Evolutionary conservation across 495 filamentous ascomycete genomes (phyloP).

Genomic region (Hypoxylon fragiforme): DNA sequence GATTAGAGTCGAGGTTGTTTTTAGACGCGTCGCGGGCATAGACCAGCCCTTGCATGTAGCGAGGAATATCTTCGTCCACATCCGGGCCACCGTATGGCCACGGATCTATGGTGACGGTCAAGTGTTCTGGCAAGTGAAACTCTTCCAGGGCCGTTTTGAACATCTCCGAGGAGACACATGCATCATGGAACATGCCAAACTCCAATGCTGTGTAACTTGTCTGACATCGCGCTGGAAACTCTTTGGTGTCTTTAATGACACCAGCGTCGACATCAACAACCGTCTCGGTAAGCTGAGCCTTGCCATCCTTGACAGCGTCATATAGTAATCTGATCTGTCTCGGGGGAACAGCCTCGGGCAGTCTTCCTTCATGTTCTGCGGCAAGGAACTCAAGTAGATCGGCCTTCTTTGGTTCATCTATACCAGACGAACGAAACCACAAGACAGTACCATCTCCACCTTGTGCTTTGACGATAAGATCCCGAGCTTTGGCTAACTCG

Average conservation of each 20-base stretch:
- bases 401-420: slow-evolving; percentile 65
- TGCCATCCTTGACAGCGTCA: slow-evolving; percentile 63
- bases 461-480: slow-evolving; percentile 33
- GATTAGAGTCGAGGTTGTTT: slow-evolving; percentile 56
- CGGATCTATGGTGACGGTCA: slow-evolving; percentile 68
- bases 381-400: slow-evolving; percentile 51
- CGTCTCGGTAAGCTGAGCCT: slow-evolving; percentile 63
- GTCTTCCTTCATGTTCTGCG: slow-evolving; percentile 48
- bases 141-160: slow-evolving; percentile 64
- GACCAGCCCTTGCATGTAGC: slow-evolving; percentile 53
- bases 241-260: slow-evolving; percentile 52
- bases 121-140: slow-evolving; percentile 64
- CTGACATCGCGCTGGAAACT: slow-evolving; percentile 63
- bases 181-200: slow-evolving; percentile 63
- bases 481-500: slow-evolving; percentile 55
- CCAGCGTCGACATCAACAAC: slow-evolving; percentile 60
- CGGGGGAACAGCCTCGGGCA: slow-evolving; percentile 52
- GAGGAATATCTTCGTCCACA: slow-evolving; percentile 56
- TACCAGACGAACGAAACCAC: slow-evolving; percentile 66
- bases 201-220: slow-evolving; percentile 63
- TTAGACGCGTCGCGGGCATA: slow-evolving; percentile 53
- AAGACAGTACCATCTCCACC: slow-evolving; percentile 38
- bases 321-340: slow-evolving; percentile 67
- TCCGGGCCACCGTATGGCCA: slow-evolving; percentile 72
- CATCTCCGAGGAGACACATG: slow-evolving; percentile 60